phyloP scores from a whole-genome alignment of 441 rosid species.

The Gossypium davidsonii region DNA sequence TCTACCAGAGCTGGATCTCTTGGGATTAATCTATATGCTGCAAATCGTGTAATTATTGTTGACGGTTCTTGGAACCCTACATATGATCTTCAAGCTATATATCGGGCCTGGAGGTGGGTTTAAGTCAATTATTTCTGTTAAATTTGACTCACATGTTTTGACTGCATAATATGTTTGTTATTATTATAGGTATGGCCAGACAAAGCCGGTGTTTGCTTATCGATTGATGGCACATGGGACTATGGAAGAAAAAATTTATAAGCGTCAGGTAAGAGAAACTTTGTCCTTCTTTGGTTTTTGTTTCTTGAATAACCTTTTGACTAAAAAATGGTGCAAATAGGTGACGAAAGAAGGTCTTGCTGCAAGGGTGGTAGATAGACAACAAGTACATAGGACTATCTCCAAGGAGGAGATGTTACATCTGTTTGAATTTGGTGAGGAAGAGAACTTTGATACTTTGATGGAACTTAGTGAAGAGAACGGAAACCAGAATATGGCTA shows the following conservation, averaged over 20 bases:
- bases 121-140: slow-evolving; percentile 7
- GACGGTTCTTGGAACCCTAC: slow-evolving; percentile 99
- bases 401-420: slow-evolving; percentile 99
- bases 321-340: slow-evolving; percentile 40
- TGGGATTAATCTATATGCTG: slow-evolving; percentile 95
- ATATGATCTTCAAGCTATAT: slow-evolving; percentile 96
- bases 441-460: slow-evolving; percentile 59
- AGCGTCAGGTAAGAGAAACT: slow-evolving; percentile 76
- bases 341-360: slow-evolving; percentile 99
- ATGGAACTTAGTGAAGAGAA: slow-evolving; percentile 36
- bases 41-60: slow-evolving; percentile 94
- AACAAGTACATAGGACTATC: slow-evolving; percentile 90
- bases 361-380: slow-evolving; percentile 99
- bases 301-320: slow-evolving; percentile 18
- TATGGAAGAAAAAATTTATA: slow-evolving; percentile 96
- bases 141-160: not conserved
- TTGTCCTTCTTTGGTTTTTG: slow-evolving; percentile 13
- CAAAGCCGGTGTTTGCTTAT: slow-evolving; percentile 94
- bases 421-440: slow-evolving; percentile 94
- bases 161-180: slow-evolving; percentile 12
- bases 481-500: slow-evolving; percentile 24
- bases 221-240: slow-evolving; percentile 96
- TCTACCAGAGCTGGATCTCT: slow-evolving; percentile 99
- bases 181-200: slow-evolving; percentile 86
- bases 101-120: slow-evolving; percentile 93